phyloP scores from a whole-genome alignment of 495 filamentous ascomycete species.

The Trichoderma gamsii region DNA sequence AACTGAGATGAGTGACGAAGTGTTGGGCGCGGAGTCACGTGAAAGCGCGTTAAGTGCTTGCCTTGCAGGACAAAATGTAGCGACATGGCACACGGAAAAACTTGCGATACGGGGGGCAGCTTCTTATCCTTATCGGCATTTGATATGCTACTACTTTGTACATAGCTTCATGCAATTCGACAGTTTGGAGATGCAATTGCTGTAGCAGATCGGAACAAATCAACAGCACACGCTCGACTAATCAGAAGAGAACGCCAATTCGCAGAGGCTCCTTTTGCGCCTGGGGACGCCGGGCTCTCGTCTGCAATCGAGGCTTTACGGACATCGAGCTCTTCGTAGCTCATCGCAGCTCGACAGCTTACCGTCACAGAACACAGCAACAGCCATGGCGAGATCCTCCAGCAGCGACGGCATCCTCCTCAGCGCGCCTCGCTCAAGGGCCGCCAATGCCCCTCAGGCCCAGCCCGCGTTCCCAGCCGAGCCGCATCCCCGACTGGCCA shows the following conservation, averaged over 20 bases:
- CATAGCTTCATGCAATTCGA: not conserved
- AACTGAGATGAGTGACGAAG: not conserved
- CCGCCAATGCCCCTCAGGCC: not conserved
- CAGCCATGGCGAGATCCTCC: not conserved
- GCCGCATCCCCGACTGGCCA: slow-evolving; percentile 51
- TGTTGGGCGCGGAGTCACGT: not conserved
- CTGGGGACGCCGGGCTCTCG: not conserved
- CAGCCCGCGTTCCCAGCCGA: slow-evolving; percentile 13
- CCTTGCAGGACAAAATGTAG: no score
- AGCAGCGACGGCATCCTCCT: not conserved
- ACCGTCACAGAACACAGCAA: not conserved
- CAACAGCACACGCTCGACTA: not conserved
- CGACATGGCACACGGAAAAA: not conserved
- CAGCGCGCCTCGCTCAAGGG: not conserved
- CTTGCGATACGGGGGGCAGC: not conserved
- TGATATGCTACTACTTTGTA: not conserved
- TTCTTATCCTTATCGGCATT: no score
- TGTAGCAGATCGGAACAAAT: not conserved
- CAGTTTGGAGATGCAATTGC: not conserved
- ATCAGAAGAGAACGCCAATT: not conserved
- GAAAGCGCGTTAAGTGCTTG: not conserved
- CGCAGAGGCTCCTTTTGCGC: not conserved
- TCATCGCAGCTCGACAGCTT: not conserved
- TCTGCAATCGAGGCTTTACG: not conserved
- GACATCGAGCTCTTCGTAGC: not conserved